Evolutionary conservation across 2,329 filamentous ascomycete genomes (phyloP).

Genomic region (Oidium heveae): DNA sequence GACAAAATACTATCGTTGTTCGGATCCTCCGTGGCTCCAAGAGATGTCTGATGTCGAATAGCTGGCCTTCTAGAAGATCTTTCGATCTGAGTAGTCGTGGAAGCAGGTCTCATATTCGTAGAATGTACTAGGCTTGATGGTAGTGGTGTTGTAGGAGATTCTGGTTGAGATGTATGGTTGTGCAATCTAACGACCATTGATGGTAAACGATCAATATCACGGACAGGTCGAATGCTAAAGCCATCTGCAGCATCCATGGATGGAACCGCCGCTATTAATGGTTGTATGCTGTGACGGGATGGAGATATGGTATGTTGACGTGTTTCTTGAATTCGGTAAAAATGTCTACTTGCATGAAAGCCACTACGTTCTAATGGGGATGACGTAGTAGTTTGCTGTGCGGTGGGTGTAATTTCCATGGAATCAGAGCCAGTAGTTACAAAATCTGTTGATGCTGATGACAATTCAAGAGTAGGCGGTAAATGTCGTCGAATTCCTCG

Average conservation of each 20-base stretch:
- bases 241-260: slow-evolving; percentile 43
- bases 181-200: slow-evolving; percentile 54
- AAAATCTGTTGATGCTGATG: slow-evolving; percentile 25
- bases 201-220: slow-evolving; percentile 58
- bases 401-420: slow-evolving; percentile 35
- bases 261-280: slow-evolving; percentile 39
- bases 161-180: slow-evolving; percentile 62
- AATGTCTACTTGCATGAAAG: slow-evolving; percentile 28
- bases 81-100: slow-evolving; percentile 24
- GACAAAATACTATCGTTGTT: slow-evolving; percentile 61
- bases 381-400: slow-evolving; percentile 34
- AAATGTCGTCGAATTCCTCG: slow-evolving; percentile 48
- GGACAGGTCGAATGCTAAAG: slow-evolving; percentile 51
- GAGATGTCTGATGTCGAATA: slow-evolving; percentile 70
- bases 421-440: slow-evolving; percentile 22
- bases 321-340: slow-evolving; percentile 26
- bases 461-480: slow-evolving; percentile 66
- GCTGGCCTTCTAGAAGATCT: slow-evolving; percentile 49
- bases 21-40: slow-evolving; percentile 42
- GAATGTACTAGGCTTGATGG: slow-evolving; percentile 33
- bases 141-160: slow-evolving; percentile 67
- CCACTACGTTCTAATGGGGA: slow-evolving; percentile 48
- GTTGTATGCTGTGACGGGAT: slow-evolving; percentile 31
- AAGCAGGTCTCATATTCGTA: slow-evolving; percentile 24
- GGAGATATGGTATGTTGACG: slow-evolving; percentile 24